A percentile compares a stretch with the other conserved stretches of the same genome.
phyloP scores from a whole-genome alignment of 208 protist genomes.

The Trypanosoma cruzi region DNA sequence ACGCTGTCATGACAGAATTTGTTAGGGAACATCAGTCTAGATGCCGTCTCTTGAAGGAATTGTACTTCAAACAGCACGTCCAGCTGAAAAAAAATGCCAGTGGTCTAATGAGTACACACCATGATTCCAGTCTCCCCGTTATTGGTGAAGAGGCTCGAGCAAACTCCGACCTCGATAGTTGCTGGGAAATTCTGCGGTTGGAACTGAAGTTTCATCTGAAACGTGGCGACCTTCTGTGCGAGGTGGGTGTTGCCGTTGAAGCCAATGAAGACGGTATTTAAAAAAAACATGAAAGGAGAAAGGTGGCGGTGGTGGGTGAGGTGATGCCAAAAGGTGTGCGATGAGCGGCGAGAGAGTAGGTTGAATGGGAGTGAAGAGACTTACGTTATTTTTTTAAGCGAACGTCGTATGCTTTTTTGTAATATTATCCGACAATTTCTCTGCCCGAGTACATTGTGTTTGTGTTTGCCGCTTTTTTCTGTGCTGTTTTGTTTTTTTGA shows the following conservation, averaged over 20 bases:
- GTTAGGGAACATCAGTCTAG: constrained; percentile 45
- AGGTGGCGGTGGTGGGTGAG: background rate
- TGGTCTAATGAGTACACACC: background rate
- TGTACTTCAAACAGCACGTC: constrained; percentile 19
- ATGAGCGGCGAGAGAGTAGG: background rate
- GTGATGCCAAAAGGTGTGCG: background rate
- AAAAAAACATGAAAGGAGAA: background rate
- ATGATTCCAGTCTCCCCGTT: background rate
- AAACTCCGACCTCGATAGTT: background rate
- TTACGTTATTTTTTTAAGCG: too few relatives aligned
- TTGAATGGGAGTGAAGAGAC: background rate
- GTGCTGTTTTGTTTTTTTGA: constrained; percentile 3
- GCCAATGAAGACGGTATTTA: background rate
- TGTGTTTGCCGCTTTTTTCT: background rate
- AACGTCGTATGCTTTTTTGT: background rate
- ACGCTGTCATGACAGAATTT: constrained; percentile 49
- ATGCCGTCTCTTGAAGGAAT: constrained; percentile 42
- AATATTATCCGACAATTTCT: background rate
- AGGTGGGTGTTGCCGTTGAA: constrained; percentile 11
- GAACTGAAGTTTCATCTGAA: constrained; percentile 29
- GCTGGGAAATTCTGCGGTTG: constrained; percentile 14
- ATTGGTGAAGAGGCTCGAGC: background rate
- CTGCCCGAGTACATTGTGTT: background rate
- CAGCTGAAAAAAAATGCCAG: background rate
- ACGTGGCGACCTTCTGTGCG: constrained; percentile 16